Percentiles rank a stretch among this genome's conserved stretches.
phyloP scores from a whole-genome alignment of 768 basidiomycete species.

The Boletus patriciae region DNA sequence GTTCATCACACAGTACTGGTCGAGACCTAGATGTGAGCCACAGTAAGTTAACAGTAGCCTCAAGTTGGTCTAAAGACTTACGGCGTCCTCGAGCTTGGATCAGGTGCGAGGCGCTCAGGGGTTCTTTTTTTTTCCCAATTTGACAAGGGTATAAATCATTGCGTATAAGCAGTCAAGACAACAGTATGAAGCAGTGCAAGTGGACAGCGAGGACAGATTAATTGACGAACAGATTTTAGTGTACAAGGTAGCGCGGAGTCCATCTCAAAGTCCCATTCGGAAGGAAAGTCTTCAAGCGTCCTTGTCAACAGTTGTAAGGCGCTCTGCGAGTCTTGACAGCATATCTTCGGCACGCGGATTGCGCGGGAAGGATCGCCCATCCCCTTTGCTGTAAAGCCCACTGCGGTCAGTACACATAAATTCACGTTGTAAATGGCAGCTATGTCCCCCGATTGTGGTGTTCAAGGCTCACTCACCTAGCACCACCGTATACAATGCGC shows the following conservation, averaged over 20 bases:
- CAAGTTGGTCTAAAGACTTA: neutral
- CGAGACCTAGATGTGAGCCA: too few species aligned
- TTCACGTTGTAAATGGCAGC: neutral
- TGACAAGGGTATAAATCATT: neutral
- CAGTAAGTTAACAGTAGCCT: neutral
- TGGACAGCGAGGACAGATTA: constrained; percentile 12
- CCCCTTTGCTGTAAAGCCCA: constrained; percentile 48
- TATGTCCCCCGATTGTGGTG: neutral
- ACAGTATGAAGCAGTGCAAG: constrained; percentile 10
- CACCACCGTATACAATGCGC: constrained; percentile 60
- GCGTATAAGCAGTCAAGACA: neutral
- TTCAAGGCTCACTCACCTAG: constrained; percentile 47
- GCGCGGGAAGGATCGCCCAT: constrained; percentile 66
- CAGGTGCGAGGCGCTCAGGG: neutral
- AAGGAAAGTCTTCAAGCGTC: constrained; percentile 32
- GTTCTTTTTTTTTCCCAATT: neutral
- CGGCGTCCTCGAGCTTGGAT: too few species aligned
- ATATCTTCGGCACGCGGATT: constrained; percentile 68
- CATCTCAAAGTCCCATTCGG: neutral
- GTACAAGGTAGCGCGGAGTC: neutral
- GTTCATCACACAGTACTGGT: neutral
- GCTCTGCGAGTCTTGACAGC: constrained; percentile 62
- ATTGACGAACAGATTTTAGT: neutral
- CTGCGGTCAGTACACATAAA: neutral
- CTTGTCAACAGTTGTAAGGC: constrained; percentile 58